Percentiles rank a stretch among this genome's conserved stretches.
phyloP scores from a whole-genome alignment of 371 early-diverging fungal species.

The Mortierella sp. region DNA sequence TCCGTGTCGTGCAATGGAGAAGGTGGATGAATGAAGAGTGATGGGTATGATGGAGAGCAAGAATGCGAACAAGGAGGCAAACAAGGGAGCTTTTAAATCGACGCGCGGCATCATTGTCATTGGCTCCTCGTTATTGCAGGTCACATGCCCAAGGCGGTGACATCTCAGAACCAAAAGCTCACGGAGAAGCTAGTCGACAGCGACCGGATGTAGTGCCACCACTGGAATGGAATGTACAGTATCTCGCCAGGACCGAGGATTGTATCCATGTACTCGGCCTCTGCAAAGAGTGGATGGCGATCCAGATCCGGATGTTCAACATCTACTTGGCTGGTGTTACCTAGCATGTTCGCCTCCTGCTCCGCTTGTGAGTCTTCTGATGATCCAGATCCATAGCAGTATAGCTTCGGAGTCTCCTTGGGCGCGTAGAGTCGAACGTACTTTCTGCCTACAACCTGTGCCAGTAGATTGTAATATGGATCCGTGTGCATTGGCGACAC shows the following conservation, averaged over 20 bases:
- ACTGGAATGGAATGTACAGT: slow-evolving; percentile 91
- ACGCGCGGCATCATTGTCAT: neutral
- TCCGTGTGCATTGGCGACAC: slow-evolving; percentile 92
- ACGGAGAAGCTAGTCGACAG: slow-evolving; percentile 83
- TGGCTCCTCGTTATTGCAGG: neutral
- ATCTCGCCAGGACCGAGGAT: slow-evolving; percentile 83
- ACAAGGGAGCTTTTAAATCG: neutral
- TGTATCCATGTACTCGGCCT: slow-evolving; percentile 75
- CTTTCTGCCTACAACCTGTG: slow-evolving; percentile 90
- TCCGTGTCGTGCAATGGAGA: neutral
- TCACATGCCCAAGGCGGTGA: neutral
- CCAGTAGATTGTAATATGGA: slow-evolving; percentile 85
- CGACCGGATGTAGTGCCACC: slow-evolving; percentile 94
- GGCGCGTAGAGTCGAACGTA: slow-evolving; percentile 81
- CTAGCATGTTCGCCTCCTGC: slow-evolving; percentile 57
- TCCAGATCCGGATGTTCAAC: slow-evolving; percentile 69
- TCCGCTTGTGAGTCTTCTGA: neutral
- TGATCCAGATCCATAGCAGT: slow-evolving; percentile 43
- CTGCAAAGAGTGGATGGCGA: slow-evolving; percentile 64
- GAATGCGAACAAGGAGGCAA: neutral
- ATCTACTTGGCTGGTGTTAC: slow-evolving; percentile 87
- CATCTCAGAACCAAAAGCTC: slow-evolving; percentile 84
- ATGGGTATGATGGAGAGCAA: neutral
- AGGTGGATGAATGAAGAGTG: neutral
- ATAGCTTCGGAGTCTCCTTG: slow-evolving; percentile 63